These are phyloP conservation scores for Camelina hispida DNA, from an alignment of 345 rosid species.

Conservation along the genomic window DNA sequence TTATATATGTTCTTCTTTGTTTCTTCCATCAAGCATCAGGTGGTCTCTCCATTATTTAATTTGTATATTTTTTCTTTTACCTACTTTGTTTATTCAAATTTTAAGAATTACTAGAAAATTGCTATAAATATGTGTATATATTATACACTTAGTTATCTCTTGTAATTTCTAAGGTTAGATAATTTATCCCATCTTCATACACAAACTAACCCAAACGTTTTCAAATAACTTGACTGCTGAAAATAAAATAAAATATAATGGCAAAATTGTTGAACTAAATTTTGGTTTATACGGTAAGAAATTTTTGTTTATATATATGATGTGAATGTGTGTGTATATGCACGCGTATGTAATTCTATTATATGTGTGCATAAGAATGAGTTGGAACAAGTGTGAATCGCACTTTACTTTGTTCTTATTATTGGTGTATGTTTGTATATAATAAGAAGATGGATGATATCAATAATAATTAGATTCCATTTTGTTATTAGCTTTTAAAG, in stretches of 20 bases:
- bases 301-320: neutral
- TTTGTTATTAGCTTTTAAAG: constrained; percentile 36
- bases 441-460: constrained; percentile 31
- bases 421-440: constrained; percentile 38
- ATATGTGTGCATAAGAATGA: constrained; percentile 38
- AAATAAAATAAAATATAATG: neutral
- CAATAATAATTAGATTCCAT: constrained; percentile 40
- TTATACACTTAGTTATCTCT: neutral
- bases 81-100: neutral
- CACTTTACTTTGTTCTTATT: constrained; percentile 39
- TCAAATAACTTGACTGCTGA: neutral
- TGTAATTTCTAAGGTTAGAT: neutral
- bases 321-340: neutral
- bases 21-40: constrained; percentile 41
- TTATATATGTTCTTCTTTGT: constrained; percentile 27
- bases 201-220: neutral
- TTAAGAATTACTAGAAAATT: neutral
- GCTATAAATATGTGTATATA: neutral
- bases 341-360: neutral
- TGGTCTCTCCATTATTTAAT: constrained; percentile 34
- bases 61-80: neutral
- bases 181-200: constrained; percentile 17
- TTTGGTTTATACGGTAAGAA: neutral
- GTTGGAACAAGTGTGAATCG: constrained; percentile 47
- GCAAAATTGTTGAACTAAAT: neutral